Evolutionary conservation across 2,329 filamentous ascomycete species (phyloP).

Genomic region (Phoma sp.): DNA sequence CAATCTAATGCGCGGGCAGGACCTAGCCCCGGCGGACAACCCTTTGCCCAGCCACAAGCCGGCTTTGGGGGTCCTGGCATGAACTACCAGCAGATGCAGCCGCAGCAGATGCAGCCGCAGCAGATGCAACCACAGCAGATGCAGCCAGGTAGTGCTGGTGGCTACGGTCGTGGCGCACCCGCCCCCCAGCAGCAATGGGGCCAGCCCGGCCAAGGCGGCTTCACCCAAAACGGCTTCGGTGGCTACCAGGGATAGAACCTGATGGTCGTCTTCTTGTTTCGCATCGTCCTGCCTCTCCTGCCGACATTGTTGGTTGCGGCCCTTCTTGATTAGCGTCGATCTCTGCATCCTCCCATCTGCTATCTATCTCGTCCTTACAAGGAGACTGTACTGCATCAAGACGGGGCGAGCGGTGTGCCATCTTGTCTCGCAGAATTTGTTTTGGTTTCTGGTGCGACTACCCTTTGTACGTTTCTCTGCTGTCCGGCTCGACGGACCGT

Average conservation of each 20-base stretch:
- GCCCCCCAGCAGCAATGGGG: conserved; percentile 61
- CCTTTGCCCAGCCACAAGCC: conserved; percentile 60
- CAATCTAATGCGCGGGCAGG: conserved; percentile 53
- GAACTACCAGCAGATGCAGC: conserved; percentile 50
- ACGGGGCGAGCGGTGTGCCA: conserved; percentile 30
- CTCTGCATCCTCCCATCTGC: conserved; percentile 40
- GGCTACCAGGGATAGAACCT: conserved; percentile 63
- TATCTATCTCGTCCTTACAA: conserved; percentile 42
- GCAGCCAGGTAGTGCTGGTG: conserved; percentile 72
- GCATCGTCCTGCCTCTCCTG: conserved; percentile 39
- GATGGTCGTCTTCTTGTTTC: conserved; percentile 34
- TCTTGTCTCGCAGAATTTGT: conserved; percentile 24
- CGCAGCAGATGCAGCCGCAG: conserved; percentile 24
- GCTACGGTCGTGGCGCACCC: conserved; percentile 78
- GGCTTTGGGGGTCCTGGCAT: conserved; percentile 68
- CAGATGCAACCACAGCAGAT: conserved; percentile 31
- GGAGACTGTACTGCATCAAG: conserved; percentile 35
- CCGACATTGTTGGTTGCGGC: conserved; percentile 45
- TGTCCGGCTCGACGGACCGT: conserved; percentile 17
- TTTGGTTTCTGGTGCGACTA: conserved; percentile 30
- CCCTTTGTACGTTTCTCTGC: conserved; percentile 36
- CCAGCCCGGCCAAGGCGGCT: conserved; percentile 55
- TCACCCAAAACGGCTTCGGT: conserved; percentile 63
- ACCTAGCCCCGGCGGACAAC: conserved; percentile 66
- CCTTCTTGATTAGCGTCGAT: conserved; percentile 47